phyloP scores from a whole-genome alignment of 2,329 filamentous ascomycete genomes.

The Akanthomyces lecanii region DNA sequence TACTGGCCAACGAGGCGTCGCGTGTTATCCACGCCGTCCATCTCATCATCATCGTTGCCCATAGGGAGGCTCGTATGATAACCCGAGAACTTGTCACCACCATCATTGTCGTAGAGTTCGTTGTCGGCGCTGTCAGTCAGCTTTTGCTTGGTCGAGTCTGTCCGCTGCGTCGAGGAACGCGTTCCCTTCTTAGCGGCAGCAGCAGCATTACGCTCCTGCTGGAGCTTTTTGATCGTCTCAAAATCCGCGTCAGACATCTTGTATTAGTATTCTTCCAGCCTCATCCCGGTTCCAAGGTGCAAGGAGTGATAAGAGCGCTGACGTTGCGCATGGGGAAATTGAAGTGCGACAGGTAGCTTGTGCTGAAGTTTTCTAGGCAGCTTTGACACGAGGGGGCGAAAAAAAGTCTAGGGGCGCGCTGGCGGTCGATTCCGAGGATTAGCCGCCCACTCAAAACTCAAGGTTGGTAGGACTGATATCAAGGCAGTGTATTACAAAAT shows the following conservation, averaged over 20 bases:
- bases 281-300: conserved; percentile 42
- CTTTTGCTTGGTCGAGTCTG: conserved; percentile 86
- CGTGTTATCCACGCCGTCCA: conserved; percentile 68
- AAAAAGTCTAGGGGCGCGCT: conserved; percentile 24
- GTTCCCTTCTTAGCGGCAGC: conserved; percentile 76
- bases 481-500: not conserved
- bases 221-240: conserved; percentile 79
- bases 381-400: conserved; percentile 28
- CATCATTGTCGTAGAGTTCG: conserved; percentile 76
- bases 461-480: not conserved
- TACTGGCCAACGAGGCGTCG: conserved; percentile 89
- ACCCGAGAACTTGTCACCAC: conserved; percentile 75
- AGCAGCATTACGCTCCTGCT: conserved; percentile 85
- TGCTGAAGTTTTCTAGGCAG: conserved; percentile 25
- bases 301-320: conserved; percentile 31
- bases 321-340: conserved; percentile 33
- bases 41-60: conserved; percentile 72
- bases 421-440: not conserved
- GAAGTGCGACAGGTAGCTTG: conserved; percentile 27
- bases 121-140: conserved; percentile 87
- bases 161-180: conserved; percentile 72
- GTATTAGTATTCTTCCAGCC: conserved; percentile 32
- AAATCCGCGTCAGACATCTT: conserved; percentile 77
- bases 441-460: conserved; percentile 1
- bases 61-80: conserved; percentile 88